Evolutionary conservation across 2,329 filamentous ascomycete species (phyloP).

Genomic region (Lizonia empirigonia): DNA sequence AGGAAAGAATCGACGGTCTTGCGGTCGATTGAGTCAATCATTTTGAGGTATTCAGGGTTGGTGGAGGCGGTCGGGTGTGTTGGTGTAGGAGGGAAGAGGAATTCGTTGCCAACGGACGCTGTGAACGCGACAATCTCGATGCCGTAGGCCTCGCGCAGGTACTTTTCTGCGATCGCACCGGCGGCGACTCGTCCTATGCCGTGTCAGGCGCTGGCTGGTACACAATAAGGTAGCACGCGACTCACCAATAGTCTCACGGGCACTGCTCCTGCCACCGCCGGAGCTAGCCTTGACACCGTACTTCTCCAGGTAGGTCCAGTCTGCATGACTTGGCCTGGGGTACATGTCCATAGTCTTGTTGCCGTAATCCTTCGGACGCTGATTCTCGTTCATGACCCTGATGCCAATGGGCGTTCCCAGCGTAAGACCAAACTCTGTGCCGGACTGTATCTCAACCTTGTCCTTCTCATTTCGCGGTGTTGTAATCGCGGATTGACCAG

Average conservation of each 20-base stretch:
- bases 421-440: conserved; percentile 87
- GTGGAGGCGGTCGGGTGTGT: conserved; percentile 69
- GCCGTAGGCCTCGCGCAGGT: conserved; percentile 77
- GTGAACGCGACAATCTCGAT: conserved; percentile 93
- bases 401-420: conserved; percentile 90
- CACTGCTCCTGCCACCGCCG: conserved; percentile 87
- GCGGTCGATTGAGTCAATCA: conserved; percentile 75
- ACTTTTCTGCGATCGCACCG: conserved; percentile 92
- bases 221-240: neutral
- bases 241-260: conserved; percentile 88
- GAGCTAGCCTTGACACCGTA: conserved; percentile 92
- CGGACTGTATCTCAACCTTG: conserved; percentile 87
- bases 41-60: conserved; percentile 77
- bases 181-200: conserved; percentile 79
- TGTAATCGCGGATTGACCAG: conserved; percentile 86
- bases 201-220: conserved; percentile 17
- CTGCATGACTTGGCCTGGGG: conserved; percentile 90
- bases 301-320: conserved; percentile 97
- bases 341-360: conserved; percentile 87
- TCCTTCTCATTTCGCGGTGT: conserved; percentile 95
- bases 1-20: conserved; percentile 78
- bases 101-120: conserved; percentile 78
- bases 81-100: conserved; percentile 74
- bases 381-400: conserved; percentile 88
- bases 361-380: conserved; percentile 90